Evolutionary conservation across 306 rosid species (phyloP), one percentile per base, ranked within the genome.

Genomic region (Glycine latifolia): DNA sequence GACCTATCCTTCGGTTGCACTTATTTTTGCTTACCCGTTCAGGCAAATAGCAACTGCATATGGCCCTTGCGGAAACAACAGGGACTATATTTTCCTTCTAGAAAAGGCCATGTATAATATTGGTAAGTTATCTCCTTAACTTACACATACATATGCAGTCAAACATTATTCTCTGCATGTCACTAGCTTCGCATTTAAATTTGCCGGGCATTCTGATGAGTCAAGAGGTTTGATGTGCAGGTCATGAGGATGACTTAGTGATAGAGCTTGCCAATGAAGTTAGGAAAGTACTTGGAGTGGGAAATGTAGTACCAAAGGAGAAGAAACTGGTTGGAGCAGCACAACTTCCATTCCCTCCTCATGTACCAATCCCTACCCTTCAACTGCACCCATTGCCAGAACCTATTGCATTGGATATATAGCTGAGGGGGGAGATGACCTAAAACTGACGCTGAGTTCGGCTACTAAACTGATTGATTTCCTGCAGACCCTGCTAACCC

Each of bases 11-110:
- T 69, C 2, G 31, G 3, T 31, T 81, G 4, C 13, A 9, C 75
- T 71, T 17, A 78, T 75, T 7, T 44, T 10, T 67, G 67, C 13
- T 83, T 39, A 35, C 44, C 46, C 55, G n/a, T 81, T 50, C 92
- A 95, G 99, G 79, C 97, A 96, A 94, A 96, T 96, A 74, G 98
- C 99, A 70, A 91, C 97, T 59, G 98, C 99, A 14, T 7, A n/a
- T 79, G 99, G 99, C 1, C 99, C 99, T n/a, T 93, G 95, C 16
- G 99, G 99, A 71, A 92, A 96, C 85, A 96, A 93, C 48, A 87
- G 92, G 62, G 98, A 96, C 73, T 96, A 96, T 54, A 50, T 96
- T 73, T 96, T 96, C 84, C 87, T 75, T 56, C 73, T 96, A 61
- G 98, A 96, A 82, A 96, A 91, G 79, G 98, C 99, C 77, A 53